Conservation (phyloP, 495 filamentous ascomycete species). For the Aspergillus asperescens region DNA sequence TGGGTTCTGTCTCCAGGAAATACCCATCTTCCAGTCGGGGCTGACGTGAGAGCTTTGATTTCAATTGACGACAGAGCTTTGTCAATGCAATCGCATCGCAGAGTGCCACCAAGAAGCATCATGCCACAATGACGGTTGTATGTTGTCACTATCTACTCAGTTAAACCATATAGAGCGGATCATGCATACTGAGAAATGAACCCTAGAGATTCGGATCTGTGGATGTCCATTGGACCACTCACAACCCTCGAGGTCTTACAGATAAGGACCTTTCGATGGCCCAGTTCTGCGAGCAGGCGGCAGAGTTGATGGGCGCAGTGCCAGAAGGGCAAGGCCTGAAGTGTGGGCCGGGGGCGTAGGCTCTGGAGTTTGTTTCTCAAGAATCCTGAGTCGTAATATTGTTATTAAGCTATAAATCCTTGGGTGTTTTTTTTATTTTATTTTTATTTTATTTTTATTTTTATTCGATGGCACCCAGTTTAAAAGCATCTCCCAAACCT, state of each 20-base stretch:
- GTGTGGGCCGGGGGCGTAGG: constrained; percentile 22
- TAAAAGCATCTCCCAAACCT: too few species aligned
- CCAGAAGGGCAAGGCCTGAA: constrained; percentile 34
- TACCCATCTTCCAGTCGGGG: not conserved
- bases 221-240: constrained; percentile 64
- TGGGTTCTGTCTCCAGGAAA: constrained; percentile 16
- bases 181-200: not conserved
- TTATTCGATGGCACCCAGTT: too few species aligned
- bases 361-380: not conserved
- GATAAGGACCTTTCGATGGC: constrained; percentile 62
- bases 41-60: not conserved
- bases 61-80: constrained; percentile 26
- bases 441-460: not conserved
- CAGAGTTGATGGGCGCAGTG: constrained; percentile 37
- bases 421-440: not conserved
- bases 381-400: not conserved
- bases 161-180: not conserved
- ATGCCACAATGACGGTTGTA: constrained; percentile 45
- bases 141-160: constrained; percentile 19
- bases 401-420: not conserved
- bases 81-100: constrained; percentile 39
- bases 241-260: constrained; percentile 65
- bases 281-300: constrained; percentile 56
- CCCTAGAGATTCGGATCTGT: constrained; percentile 41
- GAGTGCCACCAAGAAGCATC: constrained; percentile 41